These are phyloP conservation scores for Sindora glabra DNA, from an alignment of 306 rosid genomes.

Conservation along the genomic window DNA sequence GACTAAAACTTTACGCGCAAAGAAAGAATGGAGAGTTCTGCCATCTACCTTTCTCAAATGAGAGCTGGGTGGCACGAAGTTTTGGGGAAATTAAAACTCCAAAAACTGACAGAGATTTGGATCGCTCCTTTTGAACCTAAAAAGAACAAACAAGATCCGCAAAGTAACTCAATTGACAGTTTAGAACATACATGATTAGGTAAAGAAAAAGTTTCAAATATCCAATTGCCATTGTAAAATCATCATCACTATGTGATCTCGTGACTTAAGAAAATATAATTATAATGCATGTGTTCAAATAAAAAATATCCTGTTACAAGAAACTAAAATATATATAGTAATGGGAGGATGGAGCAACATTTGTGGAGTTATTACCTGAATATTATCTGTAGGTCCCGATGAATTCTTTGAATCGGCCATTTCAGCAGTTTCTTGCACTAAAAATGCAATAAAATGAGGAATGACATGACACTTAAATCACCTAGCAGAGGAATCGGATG, in stretches of 20 bases:
- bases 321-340: background rate
- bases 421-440: constrained; percentile 23
- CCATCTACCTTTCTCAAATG: constrained; percentile 70
- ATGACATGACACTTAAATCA: constrained; percentile 8
- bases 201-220: background rate
- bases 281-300: constrained; percentile 2
- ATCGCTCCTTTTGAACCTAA: constrained; percentile 60
- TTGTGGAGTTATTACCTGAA: constrained; percentile 31
- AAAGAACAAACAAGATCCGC: constrained; percentile 1
- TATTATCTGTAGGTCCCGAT: constrained; percentile 24
- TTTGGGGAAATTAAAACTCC: constrained; percentile 85
- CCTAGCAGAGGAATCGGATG: background rate
- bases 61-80: constrained; percentile 73
- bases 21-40: background rate
- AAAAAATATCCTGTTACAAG: too few species aligned
- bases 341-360: background rate
- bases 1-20: too few species aligned
- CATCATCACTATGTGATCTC: background rate
- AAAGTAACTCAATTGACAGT: constrained; percentile 5
- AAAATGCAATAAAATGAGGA: constrained; percentile 20
- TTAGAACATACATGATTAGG: background rate
- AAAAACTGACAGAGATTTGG: constrained; percentile 55
- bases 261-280: background rate
- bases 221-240: background rate
- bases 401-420: constrained; percentile 16